These are phyloP conservation scores for Hericium rajendrae DNA, from an alignment of 768 basidiomycete species.

Conservation along the genomic window DNA sequence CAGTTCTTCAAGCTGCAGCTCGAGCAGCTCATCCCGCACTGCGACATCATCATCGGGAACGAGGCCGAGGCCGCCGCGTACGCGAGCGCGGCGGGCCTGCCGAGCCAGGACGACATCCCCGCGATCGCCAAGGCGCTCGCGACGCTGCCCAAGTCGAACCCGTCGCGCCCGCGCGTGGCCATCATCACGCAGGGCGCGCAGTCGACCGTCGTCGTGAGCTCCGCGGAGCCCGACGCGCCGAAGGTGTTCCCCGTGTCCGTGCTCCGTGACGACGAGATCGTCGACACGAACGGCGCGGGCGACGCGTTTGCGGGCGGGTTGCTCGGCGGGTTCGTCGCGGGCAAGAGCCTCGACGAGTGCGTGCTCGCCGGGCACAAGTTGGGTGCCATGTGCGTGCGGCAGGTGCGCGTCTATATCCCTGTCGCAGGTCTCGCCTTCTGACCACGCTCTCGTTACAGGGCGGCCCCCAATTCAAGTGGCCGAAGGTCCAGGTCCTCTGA, in stretches of 20 bases:
- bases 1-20: conserved; percentile 86
- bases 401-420: conserved; percentile 34
- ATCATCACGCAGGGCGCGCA: conserved; percentile 86
- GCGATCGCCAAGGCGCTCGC: conserved; percentile 72
- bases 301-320: conserved; percentile 97
- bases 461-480: conserved; percentile 48
- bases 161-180: conserved; percentile 68
- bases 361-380: conserved; percentile 83
- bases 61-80: conserved; percentile 89
- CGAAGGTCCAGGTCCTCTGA: conserved; percentile 40
- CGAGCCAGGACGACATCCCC: conserved; percentile 49
- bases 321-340: conserved; percentile 73
- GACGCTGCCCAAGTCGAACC: conserved; percentile 63
- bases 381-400: conserved; percentile 76
- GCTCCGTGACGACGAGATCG: conserved; percentile 55
- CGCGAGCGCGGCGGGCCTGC: conserved; percentile 62
- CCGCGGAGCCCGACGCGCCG: conserved; percentile 41
- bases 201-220: conserved; percentile 66
- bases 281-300: conserved; percentile 97
- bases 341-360: conserved; percentile 67
- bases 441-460: conserved; percentile 24
- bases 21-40: conserved; percentile 70
- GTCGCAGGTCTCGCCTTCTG: not conserved
- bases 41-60: conserved; percentile 92
- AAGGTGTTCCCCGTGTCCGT: conserved; percentile 50